phyloP scores from a whole-genome alignment of 1,284 basidiomycete species.

The Schizophyllum commune region DNA sequence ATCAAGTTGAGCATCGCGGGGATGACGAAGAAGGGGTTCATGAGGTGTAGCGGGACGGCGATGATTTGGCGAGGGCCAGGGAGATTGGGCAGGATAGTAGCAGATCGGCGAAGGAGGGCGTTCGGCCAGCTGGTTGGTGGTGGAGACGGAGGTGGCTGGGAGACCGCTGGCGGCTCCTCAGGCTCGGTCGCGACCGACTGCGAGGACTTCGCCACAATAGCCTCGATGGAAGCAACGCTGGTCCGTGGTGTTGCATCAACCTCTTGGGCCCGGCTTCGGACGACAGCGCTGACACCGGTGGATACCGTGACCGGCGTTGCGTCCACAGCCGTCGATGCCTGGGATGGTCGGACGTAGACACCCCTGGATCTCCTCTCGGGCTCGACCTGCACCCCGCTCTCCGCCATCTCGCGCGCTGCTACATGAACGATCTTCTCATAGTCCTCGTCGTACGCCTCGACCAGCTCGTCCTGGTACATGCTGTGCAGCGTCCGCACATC shows the following conservation, averaged over 20 bases:
- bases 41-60: background rate
- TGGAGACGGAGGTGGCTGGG: no score
- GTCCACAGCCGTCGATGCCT: slow-evolving; percentile 36
- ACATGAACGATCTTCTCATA: slow-evolving; percentile 46
- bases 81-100: background rate
- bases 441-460: slow-evolving; percentile 33
- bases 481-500: slow-evolving; percentile 14
- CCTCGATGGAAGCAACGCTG: slow-evolving; percentile 23
- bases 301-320: slow-evolving; percentile 31
- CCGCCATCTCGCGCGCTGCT: slow-evolving; percentile 36
- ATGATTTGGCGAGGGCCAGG: background rate
- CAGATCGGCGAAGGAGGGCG: background rate
- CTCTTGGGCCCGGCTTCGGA: slow-evolving; percentile 24
- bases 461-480: slow-evolving; percentile 3
- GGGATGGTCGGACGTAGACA: slow-evolving; percentile 32
- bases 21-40: slow-evolving; percentile 4
- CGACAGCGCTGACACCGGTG: slow-evolving; percentile 26
- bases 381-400: slow-evolving; percentile 40
- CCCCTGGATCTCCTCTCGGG: slow-evolving; percentile 37
- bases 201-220: slow-evolving; percentile 8
- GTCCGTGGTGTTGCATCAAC: slow-evolving; percentile 29
- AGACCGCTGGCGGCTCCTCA: background rate
- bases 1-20: slow-evolving; percentile 2
- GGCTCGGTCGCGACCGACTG: slow-evolving; percentile 4
- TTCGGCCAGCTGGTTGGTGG: background rate